A percentile compares a stretch with the other conserved stretches of the same genome.
phyloP scores from a whole-genome alignment of 305 asterid genomes.

The Solanum chacoense region DNA sequence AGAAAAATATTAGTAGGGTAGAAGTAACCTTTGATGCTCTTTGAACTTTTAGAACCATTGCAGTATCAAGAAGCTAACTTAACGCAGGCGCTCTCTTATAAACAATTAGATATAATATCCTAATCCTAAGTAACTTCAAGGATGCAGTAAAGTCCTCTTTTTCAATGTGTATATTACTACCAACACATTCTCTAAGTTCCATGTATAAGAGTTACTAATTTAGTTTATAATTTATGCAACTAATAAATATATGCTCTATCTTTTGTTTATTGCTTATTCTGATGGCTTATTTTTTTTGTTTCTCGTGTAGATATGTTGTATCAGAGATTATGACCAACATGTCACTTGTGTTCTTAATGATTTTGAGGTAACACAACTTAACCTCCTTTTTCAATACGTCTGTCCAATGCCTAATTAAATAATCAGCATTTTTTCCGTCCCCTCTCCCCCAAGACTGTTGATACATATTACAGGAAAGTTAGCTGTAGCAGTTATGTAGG shows the following conservation, averaged over 20 bases:
- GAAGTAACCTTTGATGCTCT: neutral
- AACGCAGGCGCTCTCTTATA: neutral
- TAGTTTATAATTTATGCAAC: neutral
- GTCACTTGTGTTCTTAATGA: slow-evolving; percentile 71
- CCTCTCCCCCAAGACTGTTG: slow-evolving; percentile 54
- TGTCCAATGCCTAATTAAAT: neutral
- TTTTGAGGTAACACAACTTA: slow-evolving; percentile 53
- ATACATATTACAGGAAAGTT: slow-evolving; percentile 72
- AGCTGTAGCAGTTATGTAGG: slow-evolving; percentile 60
- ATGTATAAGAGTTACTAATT: neutral
- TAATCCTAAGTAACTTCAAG: neutral
- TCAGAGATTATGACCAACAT: slow-evolving; percentile 73
- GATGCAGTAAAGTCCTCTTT: neutral
- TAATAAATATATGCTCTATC: neutral
- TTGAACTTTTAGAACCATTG: neutral
- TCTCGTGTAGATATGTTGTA: slow-evolving; percentile 44
- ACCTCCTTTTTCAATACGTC: neutral
- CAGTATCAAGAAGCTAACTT: neutral
- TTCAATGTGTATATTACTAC: neutral
- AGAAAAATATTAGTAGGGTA: neutral
- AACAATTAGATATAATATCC: neutral
- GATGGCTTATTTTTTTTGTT: neutral
- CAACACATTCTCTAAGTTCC: neutral
- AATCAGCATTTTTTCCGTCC: neutral
- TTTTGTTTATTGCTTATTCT: neutral